Percentiles rank a stretch among this genome's conserved stretches.
Conservation (phyloP, 345 rosid species). For the Lepidium sativum region DNA sequence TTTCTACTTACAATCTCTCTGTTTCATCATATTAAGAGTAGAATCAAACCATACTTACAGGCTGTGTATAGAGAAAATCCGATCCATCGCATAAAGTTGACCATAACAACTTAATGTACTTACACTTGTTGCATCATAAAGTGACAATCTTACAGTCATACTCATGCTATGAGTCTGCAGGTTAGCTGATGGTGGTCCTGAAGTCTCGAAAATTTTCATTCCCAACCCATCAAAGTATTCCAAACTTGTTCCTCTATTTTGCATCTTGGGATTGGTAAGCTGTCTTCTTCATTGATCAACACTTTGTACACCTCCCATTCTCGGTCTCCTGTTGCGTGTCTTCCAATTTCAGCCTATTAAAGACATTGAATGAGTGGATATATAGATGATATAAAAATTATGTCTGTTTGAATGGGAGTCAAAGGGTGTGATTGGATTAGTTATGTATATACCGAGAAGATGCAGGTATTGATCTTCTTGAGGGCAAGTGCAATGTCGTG, state of each 20-base stretch:
- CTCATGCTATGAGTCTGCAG: conserved; percentile 1
- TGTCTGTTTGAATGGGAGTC: background rate
- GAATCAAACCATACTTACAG: conserved; percentile 9
- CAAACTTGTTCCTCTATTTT: conserved; percentile 75
- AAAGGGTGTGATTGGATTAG: conserved; percentile 4
- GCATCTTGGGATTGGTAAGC: conserved; percentile 32
- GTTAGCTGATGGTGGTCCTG: conserved; percentile 10
- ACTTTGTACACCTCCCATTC: conserved; percentile 95
- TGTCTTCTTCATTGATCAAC: conserved; percentile 69
- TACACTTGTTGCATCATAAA: conserved; percentile 11
- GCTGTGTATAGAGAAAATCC: background rate
- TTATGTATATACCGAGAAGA: conserved; percentile 57
- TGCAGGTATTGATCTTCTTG: conserved; percentile 61
- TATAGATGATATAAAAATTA: background rate
- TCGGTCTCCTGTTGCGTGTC: conserved; percentile 60
- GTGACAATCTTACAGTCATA: background rate
- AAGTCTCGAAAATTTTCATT: conserved; percentile 19
- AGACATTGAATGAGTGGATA: background rate
- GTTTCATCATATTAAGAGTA: background rate
- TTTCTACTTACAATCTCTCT: background rate
- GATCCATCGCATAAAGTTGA: background rate
- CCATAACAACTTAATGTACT: background rate
- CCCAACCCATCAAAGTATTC: conserved; percentile 93
- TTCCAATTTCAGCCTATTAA: conserved; percentile 72
- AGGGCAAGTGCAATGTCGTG: conserved; percentile 80